Base-by-base conservation (phyloP, 2,329 filamentous ascomycete species). In the Verticillium nubilum region DNA sequence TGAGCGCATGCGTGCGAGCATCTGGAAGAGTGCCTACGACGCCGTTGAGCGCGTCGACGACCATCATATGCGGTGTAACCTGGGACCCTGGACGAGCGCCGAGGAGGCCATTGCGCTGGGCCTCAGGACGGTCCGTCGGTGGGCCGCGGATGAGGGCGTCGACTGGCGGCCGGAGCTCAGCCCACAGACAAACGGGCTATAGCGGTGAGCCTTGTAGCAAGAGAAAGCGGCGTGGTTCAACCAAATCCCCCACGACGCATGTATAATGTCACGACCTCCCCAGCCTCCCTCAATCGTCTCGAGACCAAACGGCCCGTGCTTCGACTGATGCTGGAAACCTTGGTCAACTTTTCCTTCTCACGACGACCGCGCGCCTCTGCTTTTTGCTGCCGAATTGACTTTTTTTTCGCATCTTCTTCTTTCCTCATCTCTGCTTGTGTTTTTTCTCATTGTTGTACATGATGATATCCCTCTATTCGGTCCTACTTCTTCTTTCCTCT, bases 101-200 rank as follows among this genome's bases (percentile, higher is more conserved):
- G 77, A 81, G 59, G 79, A 81, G 15, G 71, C 76, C 6, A 75
- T 76, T 13, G 66, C 69, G 7, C 67, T 69, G 5, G 71, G 73
- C 13, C 64, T 82, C 59, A 69, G 68, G 6, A 67, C 80, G 4
- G 67, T 83, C 63, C 71, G 70, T 2, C 67, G 71, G 26, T 82
- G 79, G 76, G 77, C 75, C 52, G 70, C 73, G 9, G 72, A 75
- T 3, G 78, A 82, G 60, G 68, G 68, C 5, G 73, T 81, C n/a
- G 69, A 73, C 19, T 83, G 80, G 80, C 66, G 67, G n/a, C 72
- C 77, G 1, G 72, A 76, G 64, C 67, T 77, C 27, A 62, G 52
- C 31, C 54, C 60, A 9, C 56, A 57, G 56, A 26, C 37, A 9
- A 57, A 57, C 28, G 56, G 56, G 42, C 12, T 27, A 17, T 57